phyloP scores from a whole-genome alignment of 331 rosid genomes.

The Pyrus hybrid region DNA sequence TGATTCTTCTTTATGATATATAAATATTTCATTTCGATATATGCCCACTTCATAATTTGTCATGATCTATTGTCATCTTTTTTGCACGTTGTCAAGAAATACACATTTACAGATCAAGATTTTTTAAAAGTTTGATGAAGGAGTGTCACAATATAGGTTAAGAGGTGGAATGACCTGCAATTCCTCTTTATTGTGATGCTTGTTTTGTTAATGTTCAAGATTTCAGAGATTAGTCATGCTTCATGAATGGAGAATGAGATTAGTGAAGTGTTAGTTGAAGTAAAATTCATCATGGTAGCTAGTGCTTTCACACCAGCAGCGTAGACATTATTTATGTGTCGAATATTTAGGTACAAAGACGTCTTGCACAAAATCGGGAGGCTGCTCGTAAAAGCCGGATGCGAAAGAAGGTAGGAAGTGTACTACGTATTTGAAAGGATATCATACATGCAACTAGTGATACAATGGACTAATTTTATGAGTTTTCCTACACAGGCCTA shows the following conservation, averaged over 20 bases:
- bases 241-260: neutral
- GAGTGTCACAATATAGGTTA: neutral
- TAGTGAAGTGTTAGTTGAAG: neutral
- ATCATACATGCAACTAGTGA: neutral
- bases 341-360: conserved; percentile 66
- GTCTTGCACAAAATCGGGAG: conserved; percentile 97
- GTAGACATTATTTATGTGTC: neutral
- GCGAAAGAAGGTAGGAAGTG: conserved; percentile 65
- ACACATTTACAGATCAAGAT: neutral
- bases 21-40: neutral
- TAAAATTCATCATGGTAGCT: neutral
- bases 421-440: conserved; percentile 8
- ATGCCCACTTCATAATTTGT: neutral
- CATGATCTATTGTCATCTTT: neutral
- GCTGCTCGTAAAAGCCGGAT: conserved; percentile 96
- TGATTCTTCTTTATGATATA: neutral
- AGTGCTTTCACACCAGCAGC: neutral
- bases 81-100: neutral
- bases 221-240: neutral
- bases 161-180: neutral
- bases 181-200: neutral
- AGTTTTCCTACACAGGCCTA: conserved; percentile 51
- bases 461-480: conserved; percentile 2
- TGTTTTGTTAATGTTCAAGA: neutral
- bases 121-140: neutral